Evolutionary conservation across 192 early-diverging fungal genomes (phyloP), one percentile per base, ranked within the genome.

Genomic region (Backusella sp.): DNA sequence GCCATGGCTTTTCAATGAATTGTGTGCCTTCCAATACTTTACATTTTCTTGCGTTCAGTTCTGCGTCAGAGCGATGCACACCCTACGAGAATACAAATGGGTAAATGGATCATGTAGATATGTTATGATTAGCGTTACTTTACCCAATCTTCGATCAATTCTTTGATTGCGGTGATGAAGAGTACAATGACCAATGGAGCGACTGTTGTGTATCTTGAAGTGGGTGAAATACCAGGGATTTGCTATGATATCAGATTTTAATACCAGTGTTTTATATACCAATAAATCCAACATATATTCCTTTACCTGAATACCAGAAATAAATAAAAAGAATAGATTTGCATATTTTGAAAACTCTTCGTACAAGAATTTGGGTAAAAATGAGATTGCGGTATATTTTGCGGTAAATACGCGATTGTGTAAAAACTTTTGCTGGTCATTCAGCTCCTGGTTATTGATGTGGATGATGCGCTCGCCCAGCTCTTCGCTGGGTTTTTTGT

Each of bases 291-390:
- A 23, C 30, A 11, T 6, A 39, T 6, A 42, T 17, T 6, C 11
- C 15, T 39, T 77, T 88, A 94, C 93, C 88, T 98, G 96, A 68
- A 99, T 97, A 68, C 90, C 90, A n/a, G 94, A 96, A 17, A 95
- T 98, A 84, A 99, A 97, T 85, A 99, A 84, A 88, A 99, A 99
- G 80, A 98, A 99, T 80, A 98, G 81, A 85, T 99, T 99, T 70
- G 98, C 98, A 85, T 98, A 98, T 85, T 97, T 97, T 68, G 92
- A 94, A 77, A 99, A 99, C 88, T 99, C 96, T 85, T 98, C 97
- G 70, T 92, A 93, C 65, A 99, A 85, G 79, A 98, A 98, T 87
- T 95, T 96, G 73, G 95, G 95, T 59, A 99, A 70, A 73, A 99
- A 99, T 19, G 96, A 94, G 21, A 93, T 70, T 26, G 90, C 52